Base-by-base conservation (phyloP, 2,329 filamentous ascomycete species). In the Penicillium expansum region DNA sequence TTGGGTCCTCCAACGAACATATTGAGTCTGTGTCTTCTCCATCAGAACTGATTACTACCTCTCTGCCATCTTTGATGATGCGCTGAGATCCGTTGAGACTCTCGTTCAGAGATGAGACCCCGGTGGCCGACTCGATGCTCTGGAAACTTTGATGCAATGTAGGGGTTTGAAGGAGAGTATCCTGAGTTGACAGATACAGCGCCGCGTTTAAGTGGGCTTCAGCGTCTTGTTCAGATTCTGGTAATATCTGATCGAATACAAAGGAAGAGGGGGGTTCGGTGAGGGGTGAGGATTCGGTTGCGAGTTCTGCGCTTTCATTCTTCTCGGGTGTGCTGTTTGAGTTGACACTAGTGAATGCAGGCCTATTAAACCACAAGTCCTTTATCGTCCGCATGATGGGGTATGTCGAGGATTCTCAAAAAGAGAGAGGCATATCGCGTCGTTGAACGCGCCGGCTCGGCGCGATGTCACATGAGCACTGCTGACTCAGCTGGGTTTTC, bases 41-140 rank as follows among this genome's bases (percentile, higher is more conserved):
- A 66, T 92, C 90, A 0, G 90, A 92, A 52, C 84, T 86, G 44
- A 80, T 81, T 39, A 92, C 77, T 3, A 80, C 70, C 54, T 80
- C 72, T 52, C 79, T 70, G 3, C 83, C 83, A 64, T 81, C 76
- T 56, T 77, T 88, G 54, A 87, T 76, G 13, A 84, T 73, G 64
- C 84, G 78, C 70, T 84, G 77, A 57, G 79, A 75, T 48, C 65
- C 67, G 39, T 56, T 62, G 38, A 68, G 66, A 51, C 66, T 69
- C 37, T 57, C 55, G 27, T 56, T 65, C 4, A 65, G 37, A 32
- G 63, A 65, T 9, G 64, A 65, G 16, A 58, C 56, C 16, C 5
- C 29, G 18, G 49, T 54, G 4, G 48, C 45, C 7, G 62, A 60
- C 10, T 53, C 62, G 5, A 56, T 54, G 38, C 64, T 66, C 43